Conservation (phyloP, 768 basidiomycete genomes). For the Pluteus cervinus region DNA sequence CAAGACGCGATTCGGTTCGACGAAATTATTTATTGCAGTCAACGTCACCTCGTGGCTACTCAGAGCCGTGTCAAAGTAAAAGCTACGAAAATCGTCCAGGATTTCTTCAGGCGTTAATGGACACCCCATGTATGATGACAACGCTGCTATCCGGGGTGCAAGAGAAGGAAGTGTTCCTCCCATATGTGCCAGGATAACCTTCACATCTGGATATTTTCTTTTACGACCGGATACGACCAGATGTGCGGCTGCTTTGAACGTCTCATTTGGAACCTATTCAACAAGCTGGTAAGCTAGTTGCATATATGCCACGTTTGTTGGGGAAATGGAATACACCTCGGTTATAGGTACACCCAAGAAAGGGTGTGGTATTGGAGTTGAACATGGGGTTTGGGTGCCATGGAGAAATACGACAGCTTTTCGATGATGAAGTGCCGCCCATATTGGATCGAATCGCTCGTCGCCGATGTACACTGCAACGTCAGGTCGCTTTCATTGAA, state of each 20-base stretch:
- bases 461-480: slow-evolving; percentile 54
- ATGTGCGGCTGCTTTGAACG: slow-evolving; percentile 76
- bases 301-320: too few species aligned
- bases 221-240: slow-evolving; percentile 68
- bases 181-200: slow-evolving; percentile 67
- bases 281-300: slow-evolving; percentile 6
- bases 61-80: slow-evolving; percentile 73
- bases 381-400: slow-evolving; percentile 60
- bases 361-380: slow-evolving; percentile 57
- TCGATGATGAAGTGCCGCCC: slow-evolving; percentile 62
- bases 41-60: slow-evolving; percentile 50
- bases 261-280: slow-evolving; percentile 70
- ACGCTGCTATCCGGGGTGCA: slow-evolving; percentile 61
- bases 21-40: slow-evolving; percentile 43
- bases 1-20: slow-evolving; percentile 44
- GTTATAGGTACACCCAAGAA: slow-evolving; percentile 63
- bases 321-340: slow-evolving; percentile 37
- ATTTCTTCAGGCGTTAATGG: slow-evolving; percentile 58
- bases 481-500: slow-evolving; percentile 5
- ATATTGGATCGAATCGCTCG: slow-evolving; percentile 56
- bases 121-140: slow-evolving; percentile 69
- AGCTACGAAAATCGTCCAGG: slow-evolving; percentile 59
- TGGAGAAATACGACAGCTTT: slow-evolving; percentile 65
- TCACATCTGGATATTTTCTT: slow-evolving; percentile 51
- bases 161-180: slow-evolving; percentile 66